phyloP scores from a whole-genome alignment of 169 alveolate genomes.

The Plasmodium adleri region DNA sequence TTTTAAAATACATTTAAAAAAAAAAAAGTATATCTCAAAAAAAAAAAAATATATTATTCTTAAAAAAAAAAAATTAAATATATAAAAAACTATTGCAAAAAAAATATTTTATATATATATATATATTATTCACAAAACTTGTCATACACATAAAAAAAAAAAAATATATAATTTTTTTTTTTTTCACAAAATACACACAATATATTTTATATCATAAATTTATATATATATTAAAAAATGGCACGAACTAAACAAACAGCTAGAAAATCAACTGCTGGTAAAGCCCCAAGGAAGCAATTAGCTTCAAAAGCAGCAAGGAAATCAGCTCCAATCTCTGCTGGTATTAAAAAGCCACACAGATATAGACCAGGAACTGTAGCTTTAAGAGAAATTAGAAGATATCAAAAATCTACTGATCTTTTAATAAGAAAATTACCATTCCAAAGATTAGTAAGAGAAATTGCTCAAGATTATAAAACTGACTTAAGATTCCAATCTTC shows the following conservation, averaged over 20 bases:
- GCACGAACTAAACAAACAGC: constrained; percentile 98
- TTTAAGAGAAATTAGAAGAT: constrained; percentile 98
- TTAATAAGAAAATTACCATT: constrained; percentile 98
- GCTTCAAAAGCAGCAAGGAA: constrained; percentile 97
- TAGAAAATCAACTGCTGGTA: constrained; percentile 97
- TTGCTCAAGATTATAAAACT: constrained; percentile 97
- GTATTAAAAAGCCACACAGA: constrained; percentile 95
- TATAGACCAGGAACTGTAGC: constrained; percentile 99
- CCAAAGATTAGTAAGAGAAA: constrained; percentile 98
- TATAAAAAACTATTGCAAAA: constrained; percentile 18
- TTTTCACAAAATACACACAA: constrained; percentile 9
- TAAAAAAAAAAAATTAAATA: constrained; percentile 13
- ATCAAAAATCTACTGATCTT: constrained; percentile 97
- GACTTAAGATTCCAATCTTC: constrained; percentile 98
- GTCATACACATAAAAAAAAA: constrained; percentile 34
- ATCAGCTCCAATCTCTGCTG: constrained; percentile 94
- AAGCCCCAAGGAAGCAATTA: constrained; percentile 97
- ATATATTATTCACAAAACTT: constrained; percentile 11
- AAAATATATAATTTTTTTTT: constrained; percentile 1
- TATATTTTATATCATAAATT: constrained; percentile 1
- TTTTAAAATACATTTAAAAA: constrained; percentile 10
- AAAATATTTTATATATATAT: constrained; percentile 4
- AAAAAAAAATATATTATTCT: background rate
- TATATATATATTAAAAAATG: constrained; percentile 83
- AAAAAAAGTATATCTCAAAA: constrained; percentile 6